Percentiles rank a stretch among this genome's conserved stretches.
phyloP scores from a whole-genome alignment of 371 early-diverging fungal genomes.

The Mucor sp. region DNA sequence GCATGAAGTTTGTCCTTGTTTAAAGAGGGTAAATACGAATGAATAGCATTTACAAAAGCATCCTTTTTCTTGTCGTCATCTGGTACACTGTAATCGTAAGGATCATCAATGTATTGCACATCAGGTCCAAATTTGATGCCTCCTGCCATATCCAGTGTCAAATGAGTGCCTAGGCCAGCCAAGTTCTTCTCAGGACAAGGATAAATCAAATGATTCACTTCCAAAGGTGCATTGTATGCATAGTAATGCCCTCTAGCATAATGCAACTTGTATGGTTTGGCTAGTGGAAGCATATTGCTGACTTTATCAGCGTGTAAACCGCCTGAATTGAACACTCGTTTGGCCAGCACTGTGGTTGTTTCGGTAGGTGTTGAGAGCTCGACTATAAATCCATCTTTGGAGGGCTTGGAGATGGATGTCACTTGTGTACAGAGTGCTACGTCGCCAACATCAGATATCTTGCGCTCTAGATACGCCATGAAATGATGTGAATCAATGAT shows the following conservation, averaged over 20 bases:
- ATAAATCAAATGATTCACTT: constrained; percentile 75
- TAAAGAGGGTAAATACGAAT: constrained; percentile 66
- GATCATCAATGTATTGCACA: constrained; percentile 57
- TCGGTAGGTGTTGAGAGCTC: constrained; percentile 41
- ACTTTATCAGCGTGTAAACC: constrained; percentile 77
- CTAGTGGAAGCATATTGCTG: constrained; percentile 50
- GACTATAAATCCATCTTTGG: constrained; percentile 40
- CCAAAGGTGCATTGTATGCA: constrained; percentile 21
- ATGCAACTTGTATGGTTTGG: constrained; percentile 44
- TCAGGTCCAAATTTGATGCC: constrained; percentile 86
- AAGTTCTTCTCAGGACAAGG: constrained; percentile 82
- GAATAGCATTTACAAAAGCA: constrained; percentile 59
- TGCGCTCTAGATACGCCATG: constrained; percentile 65
- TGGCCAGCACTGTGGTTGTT: constrained; percentile 48
- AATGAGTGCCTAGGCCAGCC: constrained; percentile 78
- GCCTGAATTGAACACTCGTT: constrained; percentile 76
- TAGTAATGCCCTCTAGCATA: constrained; percentile 86
- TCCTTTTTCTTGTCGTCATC: constrained; percentile 42
- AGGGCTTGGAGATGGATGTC: constrained; percentile 28
- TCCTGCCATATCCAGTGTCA: constrained; percentile 82
- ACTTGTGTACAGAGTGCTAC: constrained; percentile 59
- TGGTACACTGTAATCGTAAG: constrained; percentile 63
- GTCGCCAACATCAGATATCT: constrained; percentile 43
- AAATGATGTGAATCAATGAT: constrained; percentile 78
- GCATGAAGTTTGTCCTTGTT: constrained; percentile 57